Conservation (phyloP, 345 rosid genomes). For the Brassica nigra region DNA sequence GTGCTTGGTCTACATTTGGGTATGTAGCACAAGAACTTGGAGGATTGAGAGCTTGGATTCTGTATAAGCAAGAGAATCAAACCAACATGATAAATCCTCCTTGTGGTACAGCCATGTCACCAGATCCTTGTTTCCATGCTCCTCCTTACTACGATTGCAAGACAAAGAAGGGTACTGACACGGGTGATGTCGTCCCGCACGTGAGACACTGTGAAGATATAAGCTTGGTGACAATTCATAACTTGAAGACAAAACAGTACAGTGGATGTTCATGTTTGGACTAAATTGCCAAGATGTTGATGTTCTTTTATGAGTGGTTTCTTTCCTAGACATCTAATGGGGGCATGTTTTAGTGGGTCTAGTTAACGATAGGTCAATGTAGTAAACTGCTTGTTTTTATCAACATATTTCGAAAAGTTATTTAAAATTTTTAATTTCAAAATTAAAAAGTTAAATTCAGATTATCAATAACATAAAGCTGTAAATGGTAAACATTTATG, state of each 20-base stretch:
- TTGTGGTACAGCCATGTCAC: conserved; percentile 59
- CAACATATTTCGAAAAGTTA: neutral
- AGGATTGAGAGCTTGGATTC: conserved; percentile 72
- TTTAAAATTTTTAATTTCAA: neutral
- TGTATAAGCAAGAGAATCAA: conserved; percentile 57
- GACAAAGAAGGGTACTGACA: conserved; percentile 56
- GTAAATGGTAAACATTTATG: no score
- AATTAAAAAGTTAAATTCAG: neutral
- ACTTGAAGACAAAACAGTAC: neutral
- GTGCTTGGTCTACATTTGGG: conserved; percentile 78
- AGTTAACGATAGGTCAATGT: neutral
- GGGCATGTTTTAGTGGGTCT: neutral
- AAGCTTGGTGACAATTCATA: conserved; percentile 48
- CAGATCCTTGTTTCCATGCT: conserved; percentile 84
- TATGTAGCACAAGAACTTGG: conserved; percentile 78
- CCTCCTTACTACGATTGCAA: conserved; percentile 76
- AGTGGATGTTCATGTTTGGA: neutral
- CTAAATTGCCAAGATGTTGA: neutral
- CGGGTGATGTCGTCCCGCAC: conserved; percentile 53
- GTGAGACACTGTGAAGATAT: conserved; percentile 75
- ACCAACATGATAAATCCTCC: conserved; percentile 46
- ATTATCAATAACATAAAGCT: neutral
- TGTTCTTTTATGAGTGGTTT: neutral
- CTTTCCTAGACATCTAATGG: neutral
- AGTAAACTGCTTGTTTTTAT: neutral